Conservation (phyloP, 169 alveolate species). For the Babesia microti region DNA sequence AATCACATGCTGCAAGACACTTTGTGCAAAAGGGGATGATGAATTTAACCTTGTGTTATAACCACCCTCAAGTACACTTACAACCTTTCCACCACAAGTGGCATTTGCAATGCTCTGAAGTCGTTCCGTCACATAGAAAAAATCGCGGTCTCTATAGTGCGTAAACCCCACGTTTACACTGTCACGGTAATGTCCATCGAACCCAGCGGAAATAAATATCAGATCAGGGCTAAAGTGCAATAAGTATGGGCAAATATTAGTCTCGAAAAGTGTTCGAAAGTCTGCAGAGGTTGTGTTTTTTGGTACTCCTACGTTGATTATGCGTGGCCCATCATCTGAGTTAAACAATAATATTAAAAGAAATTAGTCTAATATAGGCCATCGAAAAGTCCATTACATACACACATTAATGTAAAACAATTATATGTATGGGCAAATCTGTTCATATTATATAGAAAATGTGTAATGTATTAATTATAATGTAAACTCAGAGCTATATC, state of each 20-base stretch:
- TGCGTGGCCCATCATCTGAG: conserved; percentile 56
- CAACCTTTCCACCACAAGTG: conserved; percentile 83
- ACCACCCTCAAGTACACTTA: conserved; percentile 98
- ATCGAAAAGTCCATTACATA: too few relatives aligned
- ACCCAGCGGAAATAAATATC: conserved; percentile 91
- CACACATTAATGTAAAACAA: too few relatives aligned
- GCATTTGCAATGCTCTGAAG: conserved; percentile 83
- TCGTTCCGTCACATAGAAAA: conserved; percentile 85
- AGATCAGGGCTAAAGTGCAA: conserved; percentile 84
- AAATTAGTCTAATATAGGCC: too few relatives aligned
- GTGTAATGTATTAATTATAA: too few relatives aligned
- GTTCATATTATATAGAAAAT: too few relatives aligned
- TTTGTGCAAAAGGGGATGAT: conserved; percentile 83
- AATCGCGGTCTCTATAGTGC: conserved; percentile 82
- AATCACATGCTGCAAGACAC: conserved; percentile 82
- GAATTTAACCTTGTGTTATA: conserved; percentile 84
- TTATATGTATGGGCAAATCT: too few relatives aligned
- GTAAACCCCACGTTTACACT: conserved; percentile 78
- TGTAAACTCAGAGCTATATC: too few relatives aligned
- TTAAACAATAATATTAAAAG: too few relatives aligned
- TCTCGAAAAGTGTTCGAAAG: conserved; percentile 64
- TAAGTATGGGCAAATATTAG: conserved; percentile 76
- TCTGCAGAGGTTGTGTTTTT: conserved; percentile 63
- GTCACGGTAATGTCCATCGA: conserved; percentile 94
- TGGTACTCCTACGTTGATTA: conserved; percentile 69